phyloP scores from a whole-genome alignment of 2,329 filamentous ascomycete genomes.

The Alternaria arbusti region DNA sequence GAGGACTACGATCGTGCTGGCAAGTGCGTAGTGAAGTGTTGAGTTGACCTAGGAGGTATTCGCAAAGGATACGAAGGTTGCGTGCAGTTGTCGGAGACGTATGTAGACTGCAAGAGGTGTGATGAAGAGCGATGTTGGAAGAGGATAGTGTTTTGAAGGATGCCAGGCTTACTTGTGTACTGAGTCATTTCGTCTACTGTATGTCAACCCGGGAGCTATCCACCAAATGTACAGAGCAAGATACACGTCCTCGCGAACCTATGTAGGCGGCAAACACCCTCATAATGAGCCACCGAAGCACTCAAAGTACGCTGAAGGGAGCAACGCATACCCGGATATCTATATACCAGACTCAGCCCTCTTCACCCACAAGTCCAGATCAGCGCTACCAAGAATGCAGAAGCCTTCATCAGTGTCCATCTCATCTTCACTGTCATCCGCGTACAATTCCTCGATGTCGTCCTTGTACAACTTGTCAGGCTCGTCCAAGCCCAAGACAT shows the following conservation, averaged over 20 bases:
- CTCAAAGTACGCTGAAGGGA: background rate
- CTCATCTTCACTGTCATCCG: background rate
- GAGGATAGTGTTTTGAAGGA: background rate
- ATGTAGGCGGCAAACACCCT: background rate
- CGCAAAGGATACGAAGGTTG: fast-evolving
- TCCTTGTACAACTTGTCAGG: background rate
- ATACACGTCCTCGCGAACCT: background rate
- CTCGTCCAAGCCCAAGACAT: background rate
- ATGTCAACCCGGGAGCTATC: background rate
- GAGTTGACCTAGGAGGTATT: background rate
- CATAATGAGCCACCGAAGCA: background rate
- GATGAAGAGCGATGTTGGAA: background rate
- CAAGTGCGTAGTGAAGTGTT: background rate
- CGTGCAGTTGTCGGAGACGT: too few relatives aligned
- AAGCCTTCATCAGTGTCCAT: background rate
- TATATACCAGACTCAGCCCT: background rate
- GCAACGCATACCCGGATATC: background rate
- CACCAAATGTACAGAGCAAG: background rate
- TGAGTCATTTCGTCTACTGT: background rate
- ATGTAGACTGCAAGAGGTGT: background rate
- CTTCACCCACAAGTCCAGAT: background rate
- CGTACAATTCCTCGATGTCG: background rate
- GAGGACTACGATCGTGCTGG: background rate
- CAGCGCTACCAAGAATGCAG: background rate
- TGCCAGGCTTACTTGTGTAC: background rate